Evolutionary conservation across 2,329 filamentous ascomycete species (phyloP), one percentile per base, ranked within the genome.

Genomic region (Niveomyces coronatus): DNA sequence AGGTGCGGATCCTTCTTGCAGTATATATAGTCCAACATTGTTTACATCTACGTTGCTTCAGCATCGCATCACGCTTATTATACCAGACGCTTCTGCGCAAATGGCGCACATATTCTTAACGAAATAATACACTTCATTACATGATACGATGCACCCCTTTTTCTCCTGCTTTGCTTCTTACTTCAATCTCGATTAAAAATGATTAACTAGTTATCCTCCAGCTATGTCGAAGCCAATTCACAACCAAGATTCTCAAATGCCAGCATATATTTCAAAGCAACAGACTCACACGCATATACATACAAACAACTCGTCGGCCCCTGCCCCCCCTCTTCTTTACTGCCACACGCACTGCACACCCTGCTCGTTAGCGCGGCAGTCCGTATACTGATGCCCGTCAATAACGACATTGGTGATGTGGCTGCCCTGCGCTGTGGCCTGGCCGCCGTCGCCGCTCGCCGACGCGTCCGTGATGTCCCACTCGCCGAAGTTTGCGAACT

Each of bases 351-450:
- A 38, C 27, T 38, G 11, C 9, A 38, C 29, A 9, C 36, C 31
- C 16, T 35, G 15, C n/a, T n/a, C 15, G 23, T 27, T 6, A 16
- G 33, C 29, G 9, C 10, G n/a, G 26, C 34, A 37, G 31, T 31
- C 4, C 4, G 40, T 32, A 20, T 29, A 23, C 8, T n/a, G 13
- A 23, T 35, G 24, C 9, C 31, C 22, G 24, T 40, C 9, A 14
- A 29, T 24, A 4, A 3, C 9, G 31, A 34, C 30, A 16, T 39
- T 39, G 16, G 29, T 32, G 11, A 41, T 41, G 16, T 15, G 9
- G 15, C 33, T 27, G n/a, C 35, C 41, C 4, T 55, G 49, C 5
- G 61, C 61, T 14, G 60, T 61, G 13, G 59, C 55, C 18, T 50
- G 53, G 31, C 60, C 61, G 27, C 57, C 60, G 26, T 19, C 18